Conservation (phyloP, 2,329 filamentous ascomycete genomes). For the Calonectria pauciramosa region DNA sequence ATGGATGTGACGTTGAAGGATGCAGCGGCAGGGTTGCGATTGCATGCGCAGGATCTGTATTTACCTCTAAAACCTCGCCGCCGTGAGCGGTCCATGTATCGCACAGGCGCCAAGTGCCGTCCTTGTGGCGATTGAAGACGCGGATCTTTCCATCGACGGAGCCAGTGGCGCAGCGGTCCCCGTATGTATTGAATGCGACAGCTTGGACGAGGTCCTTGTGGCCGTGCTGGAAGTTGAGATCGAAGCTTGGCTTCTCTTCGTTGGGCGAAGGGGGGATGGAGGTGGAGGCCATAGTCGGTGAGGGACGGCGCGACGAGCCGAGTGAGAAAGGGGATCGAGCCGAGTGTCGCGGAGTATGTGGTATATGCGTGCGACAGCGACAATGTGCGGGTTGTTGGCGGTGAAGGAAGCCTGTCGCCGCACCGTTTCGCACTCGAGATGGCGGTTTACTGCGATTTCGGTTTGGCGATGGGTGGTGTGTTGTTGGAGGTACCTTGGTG, state of each 20-base stretch:
- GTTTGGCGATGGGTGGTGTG: slow-evolving; percentile 22
- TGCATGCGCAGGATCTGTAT: slow-evolving; percentile 37
- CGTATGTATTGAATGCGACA: slow-evolving; percentile 92
- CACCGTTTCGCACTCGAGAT: neutral
- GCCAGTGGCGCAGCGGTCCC: slow-evolving; percentile 90
- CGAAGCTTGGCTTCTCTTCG: slow-evolving; percentile 65
- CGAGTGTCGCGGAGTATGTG: neutral
- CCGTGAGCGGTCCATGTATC: slow-evolving; percentile 94
- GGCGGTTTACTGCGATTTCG: neutral
- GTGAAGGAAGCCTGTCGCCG: neutral
- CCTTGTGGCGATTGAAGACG: slow-evolving; percentile 87
- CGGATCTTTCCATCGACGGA: slow-evolving; percentile 94
- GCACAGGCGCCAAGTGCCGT: slow-evolving; percentile 82
- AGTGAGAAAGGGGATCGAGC: neutral
- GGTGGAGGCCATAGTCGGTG: slow-evolving; percentile 44
- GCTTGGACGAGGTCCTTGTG: slow-evolving; percentile 87
- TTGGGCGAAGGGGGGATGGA: slow-evolving; percentile 52
- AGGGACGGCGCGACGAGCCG: neutral
- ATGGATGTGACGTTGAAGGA: neutral
- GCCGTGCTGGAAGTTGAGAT: slow-evolving; percentile 77
- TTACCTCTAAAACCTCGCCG: slow-evolving; percentile 89
- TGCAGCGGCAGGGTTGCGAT: slow-evolving; percentile 34
- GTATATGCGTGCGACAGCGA: neutral
- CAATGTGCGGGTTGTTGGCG: too few relatives aligned
- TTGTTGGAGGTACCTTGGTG: slow-evolving; percentile 32